Evolutionary conservation across 2,329 filamentous ascomycete species (phyloP).

Genomic region (Talaromyces funiculosus): DNA sequence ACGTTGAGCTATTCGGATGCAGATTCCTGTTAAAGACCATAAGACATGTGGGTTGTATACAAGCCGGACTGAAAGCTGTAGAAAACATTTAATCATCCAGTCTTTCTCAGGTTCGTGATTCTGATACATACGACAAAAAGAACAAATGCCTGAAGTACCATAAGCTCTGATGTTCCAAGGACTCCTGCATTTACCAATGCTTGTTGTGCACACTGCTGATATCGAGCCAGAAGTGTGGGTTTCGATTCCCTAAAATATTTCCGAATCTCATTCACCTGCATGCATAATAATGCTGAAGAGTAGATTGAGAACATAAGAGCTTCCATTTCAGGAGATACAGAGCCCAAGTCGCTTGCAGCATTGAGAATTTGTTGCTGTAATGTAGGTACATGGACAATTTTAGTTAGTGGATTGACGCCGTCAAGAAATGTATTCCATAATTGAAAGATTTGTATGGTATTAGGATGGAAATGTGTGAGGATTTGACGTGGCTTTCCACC

Average conservation of each 20-base stretch:
- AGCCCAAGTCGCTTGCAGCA: slow-evolving; percentile 17
- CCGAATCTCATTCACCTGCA: slow-evolving; percentile 23
- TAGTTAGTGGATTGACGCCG: slow-evolving; percentile 24
- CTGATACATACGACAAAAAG: slow-evolving; percentile 43
- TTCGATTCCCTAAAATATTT: slow-evolving; percentile 19
- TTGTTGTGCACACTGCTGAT: slow-evolving; percentile 18
- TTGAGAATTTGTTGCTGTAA: slow-evolving; percentile 23
- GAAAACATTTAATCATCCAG: neutral
- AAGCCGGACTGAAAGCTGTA: slow-evolving; percentile 52
- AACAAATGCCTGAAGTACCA: slow-evolving; percentile 54
- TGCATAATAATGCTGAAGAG: slow-evolving; percentile 25
- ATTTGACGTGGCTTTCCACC: slow-evolving; percentile 1
- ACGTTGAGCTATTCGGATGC: slow-evolving; percentile 60
- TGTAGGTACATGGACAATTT: slow-evolving; percentile 23
- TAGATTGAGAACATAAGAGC: slow-evolving; percentile 33
- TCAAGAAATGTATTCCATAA: slow-evolving; percentile 24
- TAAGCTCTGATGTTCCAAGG: slow-evolving; percentile 40
- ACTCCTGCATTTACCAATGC: slow-evolving; percentile 19
- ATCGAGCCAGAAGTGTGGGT: slow-evolving; percentile 19
- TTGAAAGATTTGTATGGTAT: slow-evolving; percentile 17
- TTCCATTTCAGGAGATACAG: slow-evolving; percentile 20
- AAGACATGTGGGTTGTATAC: slow-evolving; percentile 55
- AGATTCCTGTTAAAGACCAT: slow-evolving; percentile 57
- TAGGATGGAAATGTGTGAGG: slow-evolving; percentile 16
- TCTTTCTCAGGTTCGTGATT: neutral